Evolutionary conservation across 331 rosid genomes (phyloP).

Genomic region (Erythrophleum ivorense): DNA sequence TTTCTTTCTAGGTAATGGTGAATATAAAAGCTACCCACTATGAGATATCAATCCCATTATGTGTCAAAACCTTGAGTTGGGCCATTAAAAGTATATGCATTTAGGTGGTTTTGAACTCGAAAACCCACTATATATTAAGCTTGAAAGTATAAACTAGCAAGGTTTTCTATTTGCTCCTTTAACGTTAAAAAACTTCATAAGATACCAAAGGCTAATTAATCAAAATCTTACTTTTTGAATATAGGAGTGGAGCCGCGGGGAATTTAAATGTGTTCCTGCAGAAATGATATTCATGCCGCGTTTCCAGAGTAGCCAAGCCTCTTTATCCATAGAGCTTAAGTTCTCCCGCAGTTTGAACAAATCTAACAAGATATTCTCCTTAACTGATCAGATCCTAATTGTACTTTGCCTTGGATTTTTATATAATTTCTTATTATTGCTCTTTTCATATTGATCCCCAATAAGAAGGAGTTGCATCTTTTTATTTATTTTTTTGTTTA

Average conservation of each 20-base stretch:
- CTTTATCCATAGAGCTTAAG: conserved; percentile 50
- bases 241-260: conserved; percentile 51
- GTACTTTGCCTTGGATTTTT: conserved; percentile 41
- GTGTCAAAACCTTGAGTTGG: neutral
- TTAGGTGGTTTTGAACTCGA: neutral
- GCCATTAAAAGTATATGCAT: neutral
- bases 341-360: conserved; percentile 25
- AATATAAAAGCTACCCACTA: too few relatives aligned
- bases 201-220: neutral
- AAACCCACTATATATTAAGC: too few relatives aligned
- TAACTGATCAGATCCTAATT: conserved; percentile 51
- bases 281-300: conserved; percentile 46
- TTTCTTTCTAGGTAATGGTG: too few relatives aligned
- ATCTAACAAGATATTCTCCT: conserved; percentile 44
- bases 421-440: conserved; percentile 37
- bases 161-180: neutral
- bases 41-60: neutral
- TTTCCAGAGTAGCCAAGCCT: conserved; percentile 34
- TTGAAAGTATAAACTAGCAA: neutral
- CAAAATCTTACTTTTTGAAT: neutral
- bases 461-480: neutral
- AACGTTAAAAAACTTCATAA: neutral
- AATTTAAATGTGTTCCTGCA: conserved; percentile 47
- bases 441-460: neutral
- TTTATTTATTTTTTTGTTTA: too few relatives aligned